Base-by-base conservation (phyloP, 108 stramenopile genomes). In the Nitzschia sp. region DNA sequence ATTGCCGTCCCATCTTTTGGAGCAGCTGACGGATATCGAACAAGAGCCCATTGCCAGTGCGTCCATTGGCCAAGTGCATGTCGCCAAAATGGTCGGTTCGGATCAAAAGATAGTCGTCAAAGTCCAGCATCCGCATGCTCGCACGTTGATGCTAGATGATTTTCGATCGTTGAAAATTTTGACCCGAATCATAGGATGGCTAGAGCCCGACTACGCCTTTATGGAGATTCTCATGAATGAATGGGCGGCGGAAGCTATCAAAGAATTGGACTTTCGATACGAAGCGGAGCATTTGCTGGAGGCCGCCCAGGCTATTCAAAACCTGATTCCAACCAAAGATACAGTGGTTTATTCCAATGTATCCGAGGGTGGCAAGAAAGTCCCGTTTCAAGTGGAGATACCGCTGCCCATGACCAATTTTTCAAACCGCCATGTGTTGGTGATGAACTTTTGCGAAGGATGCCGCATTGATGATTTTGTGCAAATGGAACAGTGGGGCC, bases 361-460 rank as follows among this genome's bases (percentile, higher is more conserved):
- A 59, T 17, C 31, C 36, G n/a, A 53, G n/a, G 24, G 34, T 21
- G 36, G 56, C 13, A 6, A 29, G 18, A 65, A 32, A 36, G 29
- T 36, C 23, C 66, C 66, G n/a, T 67, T 67, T 36, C 66, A 67
- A 54, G 66, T 55, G 4, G 31, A 36, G 24, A 59, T 91, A 42
- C 90, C 90, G 24, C 29, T 31, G 1, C 62, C 80, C 25, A 62
- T 85, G 24, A 21, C 0, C 1, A 68, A 56, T 2, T 19, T 71
- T 5, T 66, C 71, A 23, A 85, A 71, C 23, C 63, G 78, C 29
- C 72, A 78, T 26, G 76, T 88, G 8, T 65, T 93, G 60, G 73
- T 89, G n/a, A 93, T 93, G 92, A 76, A 84, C 30, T 93, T 77
- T 62, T 77, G 87, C 9, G 84, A 88, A 30, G 92, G 89, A 24